Conservation (phyloP, 2,329 filamentous ascomycete genomes). For the Chalara sp. region DNA sequence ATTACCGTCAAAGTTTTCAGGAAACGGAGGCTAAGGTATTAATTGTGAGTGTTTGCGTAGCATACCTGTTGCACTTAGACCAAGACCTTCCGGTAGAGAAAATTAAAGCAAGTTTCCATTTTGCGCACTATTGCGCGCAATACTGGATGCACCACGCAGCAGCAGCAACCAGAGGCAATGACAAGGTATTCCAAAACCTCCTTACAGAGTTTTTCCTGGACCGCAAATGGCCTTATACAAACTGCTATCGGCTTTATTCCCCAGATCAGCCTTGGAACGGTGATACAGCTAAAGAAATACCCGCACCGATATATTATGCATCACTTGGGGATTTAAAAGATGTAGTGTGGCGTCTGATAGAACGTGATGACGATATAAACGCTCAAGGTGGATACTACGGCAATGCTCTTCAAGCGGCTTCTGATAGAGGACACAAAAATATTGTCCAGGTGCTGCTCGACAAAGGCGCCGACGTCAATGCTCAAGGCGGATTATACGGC, state of each 20-base stretch:
- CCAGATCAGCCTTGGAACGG: background rate
- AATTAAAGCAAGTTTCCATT: background rate
- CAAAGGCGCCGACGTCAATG: constrained; percentile 18
- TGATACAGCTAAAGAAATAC: background rate
- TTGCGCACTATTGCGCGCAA: constrained; percentile 17
- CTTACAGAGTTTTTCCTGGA: constrained; percentile 2
- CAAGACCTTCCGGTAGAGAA: too few species aligned
- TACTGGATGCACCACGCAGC: constrained; percentile 17
- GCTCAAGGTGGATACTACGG: background rate
- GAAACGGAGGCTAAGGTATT: too few species aligned
- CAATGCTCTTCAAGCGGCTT: constrained; percentile 8
- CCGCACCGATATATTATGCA: background rate
- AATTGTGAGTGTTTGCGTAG: too few species aligned
- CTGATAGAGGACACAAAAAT: constrained; percentile 7
- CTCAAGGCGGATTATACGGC: constrained; percentile 5
- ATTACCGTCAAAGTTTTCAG: too few species aligned
- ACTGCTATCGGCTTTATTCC: background rate
- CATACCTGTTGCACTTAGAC: too few species aligned
- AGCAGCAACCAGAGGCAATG: constrained; percentile 6
- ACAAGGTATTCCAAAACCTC: background rate
- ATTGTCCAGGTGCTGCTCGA: constrained; percentile 13
- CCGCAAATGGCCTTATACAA: constrained; percentile 2
- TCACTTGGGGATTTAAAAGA: background rate
- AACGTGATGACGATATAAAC: constrained; percentile 12
- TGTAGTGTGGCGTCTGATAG: constrained; percentile 10